Base-by-base conservation (phyloP, 805 yeast genomes). In the Wickerhamiella slavikovae region DNA sequence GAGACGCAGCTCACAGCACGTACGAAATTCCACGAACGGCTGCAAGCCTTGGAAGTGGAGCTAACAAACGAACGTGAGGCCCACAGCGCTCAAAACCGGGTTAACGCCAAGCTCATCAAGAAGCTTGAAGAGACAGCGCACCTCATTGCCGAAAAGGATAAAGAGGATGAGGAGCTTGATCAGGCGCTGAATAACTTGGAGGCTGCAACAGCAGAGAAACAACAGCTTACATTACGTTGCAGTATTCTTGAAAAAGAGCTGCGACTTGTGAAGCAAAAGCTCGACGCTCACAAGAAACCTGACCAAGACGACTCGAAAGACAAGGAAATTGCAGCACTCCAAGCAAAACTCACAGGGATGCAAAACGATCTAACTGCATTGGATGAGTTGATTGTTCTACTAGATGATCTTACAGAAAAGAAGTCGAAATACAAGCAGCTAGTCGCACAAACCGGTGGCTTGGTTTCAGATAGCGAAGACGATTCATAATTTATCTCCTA, bases 321-420 rank as follows among this genome's bases (percentile, higher is more conserved):
- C 12, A 12, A 28, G 15, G 24, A 24, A 23, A 14, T 29, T 11
- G 22, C 26, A 3, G n/a, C 13, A 10, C 20, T 29, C 14, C 19
- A 25, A 27, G 24, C 16, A 35, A 32, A n/a, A 23, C 22, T 30
- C 17, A 20, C 25, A 8, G 39, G 38, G 15, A 32, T 36, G 5
- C 30, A 34, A 1, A 44, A 38, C 12, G 44, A 24, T 2, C 60
- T 58, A 36, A 43, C 63, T 2, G 78, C 71, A 16, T 43, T 70
- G 8, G 93, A 80, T 41, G 92, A 78, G 37, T 49, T 80, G 41
- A 64, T 80, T 69, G 51, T 79, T 15, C 54, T 82, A 13, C 68
- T 82, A 48, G 66, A 75, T 13, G 92, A 78, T 27, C 54, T 79
- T 40, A 92, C 80, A 35, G 80, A 73, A 29, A 66, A 64, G 38